Base-by-base conservation (phyloP, 2,329 filamentous ascomycete genomes). In the Fusarium pseudograminearum region DNA sequence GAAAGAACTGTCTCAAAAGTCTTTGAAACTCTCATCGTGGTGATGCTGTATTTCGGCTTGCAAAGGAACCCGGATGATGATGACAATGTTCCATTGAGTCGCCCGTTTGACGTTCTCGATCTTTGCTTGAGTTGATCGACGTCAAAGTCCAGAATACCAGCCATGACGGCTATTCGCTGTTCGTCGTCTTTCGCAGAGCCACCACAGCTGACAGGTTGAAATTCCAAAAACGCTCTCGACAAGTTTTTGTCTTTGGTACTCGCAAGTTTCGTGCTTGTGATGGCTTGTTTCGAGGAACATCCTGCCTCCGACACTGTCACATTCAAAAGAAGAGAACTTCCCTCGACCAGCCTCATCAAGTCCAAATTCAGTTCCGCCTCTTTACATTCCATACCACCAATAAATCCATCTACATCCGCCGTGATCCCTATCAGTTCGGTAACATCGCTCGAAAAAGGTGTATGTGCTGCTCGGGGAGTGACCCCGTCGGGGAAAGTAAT, bases 381-480 rank as follows among this genome's bases (percentile, higher is more conserved):
- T 16, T 77, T 71, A 33, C 80, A 82, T 1, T 76, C 73, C 7
- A 82, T 65, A 0, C 67, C 67, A 7, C 74, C 73, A 7, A 73
- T 65, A 18, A 82, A 79, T 7, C 80, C 80, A 30, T 80, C 75
- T 2, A 82, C 79, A 1, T 68, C 74, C 7, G 78, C 76, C 18
- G 69, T 70, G 11, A 80, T 53, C 16, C 74, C 69, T 20, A 57
- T 22, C 24, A 71, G 18, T 69, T 77, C 20, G 67, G 72, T 55
- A 16, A 74, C 48, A 20, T 76, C 61, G 42, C 65, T 67, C 14
- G 64, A 47, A 36, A 82, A 81, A 3, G 75, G 72, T 34, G 80
- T 77, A 34, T 79, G 81, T 7, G 80, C 79, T 50, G 76, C 78
- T n/a, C 72, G 65, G 16, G 69, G 47, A 11, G 79, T 76, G 2